Evolutionary conservation across 108 stramenopile genomes (phyloP).

Genomic region (Skeletonema tropicum): DNA sequence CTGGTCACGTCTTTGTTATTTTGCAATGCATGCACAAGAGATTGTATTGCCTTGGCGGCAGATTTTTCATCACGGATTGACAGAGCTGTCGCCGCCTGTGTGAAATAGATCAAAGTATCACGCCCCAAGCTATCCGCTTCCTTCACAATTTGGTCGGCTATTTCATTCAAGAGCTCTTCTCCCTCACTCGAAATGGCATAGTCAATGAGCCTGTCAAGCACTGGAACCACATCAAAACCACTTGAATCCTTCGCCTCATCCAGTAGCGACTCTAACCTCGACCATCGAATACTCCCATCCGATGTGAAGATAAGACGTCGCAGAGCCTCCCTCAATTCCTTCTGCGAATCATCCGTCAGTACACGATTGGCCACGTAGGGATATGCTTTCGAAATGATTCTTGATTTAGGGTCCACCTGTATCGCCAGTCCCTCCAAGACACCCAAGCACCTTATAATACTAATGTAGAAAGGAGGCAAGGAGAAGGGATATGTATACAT

Average conservation of each 20-base stretch:
- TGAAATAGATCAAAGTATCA: constrained; percentile 67
- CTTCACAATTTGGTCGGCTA: constrained; percentile 77
- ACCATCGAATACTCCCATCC: constrained; percentile 87
- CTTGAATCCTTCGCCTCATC: constrained; percentile 79
- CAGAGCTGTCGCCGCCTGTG: constrained; percentile 61
- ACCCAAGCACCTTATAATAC: constrained; percentile 96
- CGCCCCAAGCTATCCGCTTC: constrained; percentile 77
- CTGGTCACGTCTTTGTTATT: not conserved
- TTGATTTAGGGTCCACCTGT: constrained; percentile 89
- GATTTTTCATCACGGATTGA: constrained; percentile 68
- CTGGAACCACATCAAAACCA: constrained; percentile 86
- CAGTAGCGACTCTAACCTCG: constrained; percentile 89
- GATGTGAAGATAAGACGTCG: constrained; percentile 79
- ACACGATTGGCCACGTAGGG: constrained; percentile 96
- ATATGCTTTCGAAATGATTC: constrained; percentile 92
- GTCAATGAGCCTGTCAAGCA: constrained; percentile 81
- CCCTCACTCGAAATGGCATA: constrained; percentile 86
- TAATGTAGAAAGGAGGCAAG: constrained; percentile 96
- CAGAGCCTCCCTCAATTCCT: constrained; percentile 84
- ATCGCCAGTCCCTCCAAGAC: constrained; percentile 96
- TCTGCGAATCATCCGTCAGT: constrained; percentile 87
- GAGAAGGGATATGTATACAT: constrained; percentile 97
- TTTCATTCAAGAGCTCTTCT: constrained; percentile 63
- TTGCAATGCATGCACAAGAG: constrained; percentile 46
- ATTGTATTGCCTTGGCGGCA: constrained; percentile 70